phyloP scores from a whole-genome alignment of 257 asterid species.

The Nicotiana undulata region DNA sequence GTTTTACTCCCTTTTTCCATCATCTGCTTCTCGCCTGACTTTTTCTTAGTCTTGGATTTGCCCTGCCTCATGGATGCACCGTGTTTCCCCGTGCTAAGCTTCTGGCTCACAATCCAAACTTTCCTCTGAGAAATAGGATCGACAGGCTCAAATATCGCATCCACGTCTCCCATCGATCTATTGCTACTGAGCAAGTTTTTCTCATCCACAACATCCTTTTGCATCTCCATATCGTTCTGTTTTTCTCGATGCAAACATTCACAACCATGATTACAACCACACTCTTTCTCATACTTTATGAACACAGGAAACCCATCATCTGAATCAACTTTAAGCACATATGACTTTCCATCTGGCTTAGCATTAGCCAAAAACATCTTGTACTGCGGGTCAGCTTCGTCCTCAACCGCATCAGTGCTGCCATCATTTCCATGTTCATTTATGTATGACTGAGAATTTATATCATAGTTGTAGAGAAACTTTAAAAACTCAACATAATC shows the following conservation, averaged over 20 bases:
- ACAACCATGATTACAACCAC: not conserved
- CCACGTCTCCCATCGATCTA: not conserved
- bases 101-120: not conserved
- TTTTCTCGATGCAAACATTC: not conserved
- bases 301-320: not conserved
- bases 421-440: not conserved
- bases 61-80: not conserved
- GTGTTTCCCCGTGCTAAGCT: not conserved
- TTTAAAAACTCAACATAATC: not conserved
- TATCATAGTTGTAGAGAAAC: not conserved
- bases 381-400: not conserved
- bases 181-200: not conserved
- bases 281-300: not conserved
- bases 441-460: slow-evolving; percentile 3
- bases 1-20: not conserved
- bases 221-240: not conserved
- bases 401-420: not conserved
- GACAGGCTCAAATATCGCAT: not conserved
- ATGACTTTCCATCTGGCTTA: not conserved
- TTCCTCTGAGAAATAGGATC: not conserved
- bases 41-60: not conserved
- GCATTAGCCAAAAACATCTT: slow-evolving; percentile 5
- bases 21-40: not conserved
- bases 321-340: not conserved
- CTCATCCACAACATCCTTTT: not conserved